These are phyloP conservation scores for Fusarium camptoceras DNA, from an alignment of 2,329 filamentous ascomycete species.

Conservation along the genomic window DNA sequence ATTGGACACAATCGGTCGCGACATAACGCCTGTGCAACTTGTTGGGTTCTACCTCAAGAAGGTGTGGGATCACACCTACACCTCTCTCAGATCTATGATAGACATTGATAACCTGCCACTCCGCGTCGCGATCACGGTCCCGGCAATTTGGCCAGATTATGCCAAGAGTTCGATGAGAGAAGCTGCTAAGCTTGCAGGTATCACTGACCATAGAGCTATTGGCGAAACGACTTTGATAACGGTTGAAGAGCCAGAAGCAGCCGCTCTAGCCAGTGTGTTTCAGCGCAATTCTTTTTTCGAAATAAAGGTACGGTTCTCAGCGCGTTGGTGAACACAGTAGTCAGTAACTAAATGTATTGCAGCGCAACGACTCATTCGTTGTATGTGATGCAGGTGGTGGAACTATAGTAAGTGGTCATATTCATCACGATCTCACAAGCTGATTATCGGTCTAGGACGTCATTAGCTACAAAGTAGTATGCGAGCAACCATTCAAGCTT, in stretches of 20 bases:
- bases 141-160: not conserved
- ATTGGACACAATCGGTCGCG: accelerated
- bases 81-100: not conserved
- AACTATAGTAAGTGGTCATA: not conserved
- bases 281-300: not conserved
- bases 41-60: conserved; percentile 15
- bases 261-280: not conserved
- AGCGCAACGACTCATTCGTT: not conserved
- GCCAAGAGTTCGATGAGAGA: not conserved
- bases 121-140: not conserved
- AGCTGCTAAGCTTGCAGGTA: not conserved
- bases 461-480: not conserved
- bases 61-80: conserved; percentile 18
- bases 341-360: accelerated
- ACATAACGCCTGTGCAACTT: not conserved
- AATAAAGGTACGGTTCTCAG: not conserved
- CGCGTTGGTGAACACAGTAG: not conserved
- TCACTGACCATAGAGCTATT: not conserved
- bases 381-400: conserved; percentile 1
- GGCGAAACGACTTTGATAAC: not conserved
- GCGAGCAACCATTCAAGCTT: not conserved
- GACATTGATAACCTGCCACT: not conserved
- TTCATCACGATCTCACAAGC: not conserved
- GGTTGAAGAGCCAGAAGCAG: conserved; percentile 2
- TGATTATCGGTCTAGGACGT: not conserved